phyloP scores from a whole-genome alignment of 2,329 filamentous ascomycete species.

The Madurella fahalii region DNA sequence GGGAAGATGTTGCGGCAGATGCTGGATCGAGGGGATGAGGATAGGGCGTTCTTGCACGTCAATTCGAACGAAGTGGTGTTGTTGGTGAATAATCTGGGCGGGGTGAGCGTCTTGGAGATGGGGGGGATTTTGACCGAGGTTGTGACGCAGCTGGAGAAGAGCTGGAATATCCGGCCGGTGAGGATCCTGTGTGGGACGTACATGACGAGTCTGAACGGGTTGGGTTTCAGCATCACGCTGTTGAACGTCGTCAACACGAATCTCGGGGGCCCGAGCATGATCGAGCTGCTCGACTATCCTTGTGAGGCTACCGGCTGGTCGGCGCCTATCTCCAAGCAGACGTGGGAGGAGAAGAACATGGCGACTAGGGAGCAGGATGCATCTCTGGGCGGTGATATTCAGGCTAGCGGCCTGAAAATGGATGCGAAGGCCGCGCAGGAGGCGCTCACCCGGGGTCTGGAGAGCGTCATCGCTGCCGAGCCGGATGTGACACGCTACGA shows the following conservation, averaged over 20 bases:
- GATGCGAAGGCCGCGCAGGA: constrained; percentile 48
- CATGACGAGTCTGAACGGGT: constrained; percentile 74
- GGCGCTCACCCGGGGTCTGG: constrained; percentile 53
- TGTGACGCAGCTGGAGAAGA: constrained; percentile 54
- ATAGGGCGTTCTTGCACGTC: constrained; percentile 66
- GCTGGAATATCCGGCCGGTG: constrained; percentile 58
- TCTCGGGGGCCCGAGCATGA: constrained; percentile 57
- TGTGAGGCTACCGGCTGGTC: constrained; percentile 68
- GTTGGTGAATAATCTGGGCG: constrained; percentile 72
- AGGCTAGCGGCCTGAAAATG: constrained; percentile 48
- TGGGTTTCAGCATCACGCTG: constrained; percentile 70
- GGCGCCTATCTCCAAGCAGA: constrained; percentile 56
- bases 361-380: constrained; percentile 42
- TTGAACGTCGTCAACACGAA: constrained; percentile 60
- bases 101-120: constrained; percentile 67
- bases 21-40: constrained; percentile 60
- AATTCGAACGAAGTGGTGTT: constrained; percentile 62
- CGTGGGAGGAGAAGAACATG: constrained; percentile 57
- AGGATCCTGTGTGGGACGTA: constrained; percentile 66
- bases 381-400: constrained; percentile 30
- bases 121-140: constrained; percentile 69
- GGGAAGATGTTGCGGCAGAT: constrained; percentile 66
- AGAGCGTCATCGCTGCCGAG: constrained; percentile 61
- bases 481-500: constrained; percentile 70
- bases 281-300: constrained; percentile 66